These are phyloP conservation scores for Ophiostoma ulmi DNA, from an alignment of 2,329 filamentous ascomycete genomes.

Conservation along the genomic window DNA sequence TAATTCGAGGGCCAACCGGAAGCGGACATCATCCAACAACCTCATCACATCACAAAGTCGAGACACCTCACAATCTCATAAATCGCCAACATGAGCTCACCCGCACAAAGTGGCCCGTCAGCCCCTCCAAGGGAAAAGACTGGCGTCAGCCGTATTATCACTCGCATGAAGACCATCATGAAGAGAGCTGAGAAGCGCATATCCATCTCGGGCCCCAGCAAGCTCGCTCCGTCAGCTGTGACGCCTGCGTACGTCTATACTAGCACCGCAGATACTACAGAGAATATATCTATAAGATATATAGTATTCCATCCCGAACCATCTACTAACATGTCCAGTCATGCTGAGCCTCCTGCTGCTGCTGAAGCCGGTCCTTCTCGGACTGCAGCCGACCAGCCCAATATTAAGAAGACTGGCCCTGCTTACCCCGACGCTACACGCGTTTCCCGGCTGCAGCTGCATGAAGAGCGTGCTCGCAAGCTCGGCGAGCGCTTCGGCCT, in stretches of 20 bases:
- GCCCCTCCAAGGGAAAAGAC: constrained; percentile 41
- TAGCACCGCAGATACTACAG: neutral
- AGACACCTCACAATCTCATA: neutral
- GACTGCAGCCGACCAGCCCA: constrained; percentile 20
- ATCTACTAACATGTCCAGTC: neutral
- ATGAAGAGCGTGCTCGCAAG: constrained; percentile 53
- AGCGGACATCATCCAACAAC: neutral
- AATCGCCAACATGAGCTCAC: constrained; percentile 39
- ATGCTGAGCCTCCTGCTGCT: constrained; percentile 9
- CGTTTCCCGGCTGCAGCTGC: constrained; percentile 47
- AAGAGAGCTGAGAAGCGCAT: constrained; percentile 40
- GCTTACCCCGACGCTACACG: constrained; percentile 27
- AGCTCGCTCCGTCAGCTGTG: constrained; percentile 25
- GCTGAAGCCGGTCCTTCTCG: constrained; percentile 4
- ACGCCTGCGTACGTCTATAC: constrained; percentile 8
- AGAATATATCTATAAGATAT: neutral
- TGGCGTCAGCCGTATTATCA: constrained; percentile 43
- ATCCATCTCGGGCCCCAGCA: constrained; percentile 27
- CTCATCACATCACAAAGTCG: neutral
- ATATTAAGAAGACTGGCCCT: constrained; percentile 13
- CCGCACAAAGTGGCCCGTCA: constrained; percentile 38
- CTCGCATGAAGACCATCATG: constrained; percentile 48
- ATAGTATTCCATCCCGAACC: neutral
- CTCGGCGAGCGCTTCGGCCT: constrained; percentile 52
- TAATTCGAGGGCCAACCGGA: neutral